phyloP scores from a whole-genome alignment of 306 rosid genomes.

The Ammopiptanthus mongolicus region DNA sequence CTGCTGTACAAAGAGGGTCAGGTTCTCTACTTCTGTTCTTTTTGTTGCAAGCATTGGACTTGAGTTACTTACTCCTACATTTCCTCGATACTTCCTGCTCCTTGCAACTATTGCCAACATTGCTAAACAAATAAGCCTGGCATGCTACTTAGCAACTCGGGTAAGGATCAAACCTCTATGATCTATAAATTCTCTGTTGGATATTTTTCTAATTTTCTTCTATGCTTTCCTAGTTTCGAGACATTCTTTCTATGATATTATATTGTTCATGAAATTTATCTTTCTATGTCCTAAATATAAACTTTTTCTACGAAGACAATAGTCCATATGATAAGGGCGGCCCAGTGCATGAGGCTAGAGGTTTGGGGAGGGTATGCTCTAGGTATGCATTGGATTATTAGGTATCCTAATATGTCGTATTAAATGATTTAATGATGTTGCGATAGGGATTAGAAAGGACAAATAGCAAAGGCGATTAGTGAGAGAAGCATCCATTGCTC shows the following conservation, averaged over 20 bases:
- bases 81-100: slow-evolving; percentile 70
- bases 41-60: slow-evolving; percentile 81
- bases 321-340: background rate
- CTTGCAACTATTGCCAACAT: slow-evolving; percentile 89
- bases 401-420: background rate
- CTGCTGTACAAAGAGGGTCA: slow-evolving; percentile 67
- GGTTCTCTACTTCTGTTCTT: slow-evolving; percentile 71
- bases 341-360: too few relatives aligned
- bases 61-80: slow-evolving; percentile 78
- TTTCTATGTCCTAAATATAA: background rate
- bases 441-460: background rate
- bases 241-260: background rate
- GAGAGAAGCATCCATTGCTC: background rate
- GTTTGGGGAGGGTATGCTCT: background rate
- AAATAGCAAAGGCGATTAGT: background rate
- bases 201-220: background rate
- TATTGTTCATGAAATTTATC: background rate
- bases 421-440: background rate
- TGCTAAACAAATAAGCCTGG: slow-evolving; percentile 88
- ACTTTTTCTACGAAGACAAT: background rate
- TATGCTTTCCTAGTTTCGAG: background rate
- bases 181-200: background rate
- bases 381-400: background rate
- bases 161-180: slow-evolving; percentile 42
- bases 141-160: slow-evolving; percentile 79